These are phyloP conservation scores for Xylaria palmicola DNA, from an alignment of 495 filamentous ascomycete species.

Conservation along the genomic window DNA sequence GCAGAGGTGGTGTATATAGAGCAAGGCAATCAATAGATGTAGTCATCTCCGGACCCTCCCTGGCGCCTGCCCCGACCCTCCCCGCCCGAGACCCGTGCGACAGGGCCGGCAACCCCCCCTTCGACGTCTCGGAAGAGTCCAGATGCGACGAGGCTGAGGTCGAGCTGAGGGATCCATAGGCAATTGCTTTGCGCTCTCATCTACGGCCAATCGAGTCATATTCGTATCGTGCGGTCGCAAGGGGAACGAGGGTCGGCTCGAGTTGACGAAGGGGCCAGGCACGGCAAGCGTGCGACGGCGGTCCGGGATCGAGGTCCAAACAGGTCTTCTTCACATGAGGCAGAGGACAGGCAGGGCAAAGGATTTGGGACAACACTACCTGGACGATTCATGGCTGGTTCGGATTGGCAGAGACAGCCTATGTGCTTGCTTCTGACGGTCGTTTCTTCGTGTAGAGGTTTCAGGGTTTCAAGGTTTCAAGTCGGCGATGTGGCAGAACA, in stretches of 20 bases:
- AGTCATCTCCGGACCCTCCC: neutral
- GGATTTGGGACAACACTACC: conserved; percentile 42
- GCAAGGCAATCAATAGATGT: neutral
- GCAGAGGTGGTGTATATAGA: conserved; percentile 7
- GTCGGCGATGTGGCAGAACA: neutral
- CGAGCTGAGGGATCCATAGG: too few species aligned
- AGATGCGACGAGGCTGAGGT: conserved; percentile 14
- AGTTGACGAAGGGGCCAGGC: neutral
- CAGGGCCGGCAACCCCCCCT: neutral
- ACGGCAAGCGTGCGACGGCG: neutral
- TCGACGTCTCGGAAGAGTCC: neutral
- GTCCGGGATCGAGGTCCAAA: conserved; percentile 24
- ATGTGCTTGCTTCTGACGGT: neutral
- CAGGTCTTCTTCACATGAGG: conserved; percentile 11
- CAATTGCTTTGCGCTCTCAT: too few species aligned
- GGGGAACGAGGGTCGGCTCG: neutral
- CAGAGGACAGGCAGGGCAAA: conserved; percentile 24
- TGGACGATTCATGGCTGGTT: conserved; percentile 60
- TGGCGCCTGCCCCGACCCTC: conserved; percentile 1
- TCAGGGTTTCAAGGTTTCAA: conserved; percentile 15
- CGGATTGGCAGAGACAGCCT: conserved; percentile 15
- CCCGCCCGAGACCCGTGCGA: neutral
- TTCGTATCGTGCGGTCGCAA: too few species aligned
- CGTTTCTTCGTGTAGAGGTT: neutral
- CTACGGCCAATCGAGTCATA: neutral